Evolutionary conservation across 1,284 basidiomycete species (phyloP).

Genomic region (Ustilago tritici): DNA sequence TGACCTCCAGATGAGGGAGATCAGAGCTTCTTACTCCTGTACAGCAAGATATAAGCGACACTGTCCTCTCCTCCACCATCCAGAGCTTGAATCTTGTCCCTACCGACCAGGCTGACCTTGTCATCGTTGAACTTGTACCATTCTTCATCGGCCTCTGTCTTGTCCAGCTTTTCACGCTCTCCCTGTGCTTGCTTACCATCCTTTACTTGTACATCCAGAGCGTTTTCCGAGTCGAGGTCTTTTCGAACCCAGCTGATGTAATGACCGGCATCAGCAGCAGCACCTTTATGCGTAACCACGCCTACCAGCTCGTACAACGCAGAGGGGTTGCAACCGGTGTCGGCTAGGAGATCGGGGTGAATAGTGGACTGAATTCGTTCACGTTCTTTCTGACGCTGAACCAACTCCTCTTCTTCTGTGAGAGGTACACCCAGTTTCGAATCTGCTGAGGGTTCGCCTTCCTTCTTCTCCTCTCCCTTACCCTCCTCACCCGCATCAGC

Average conservation of each 20-base stretch:
- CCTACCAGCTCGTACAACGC: conserved; percentile 88
- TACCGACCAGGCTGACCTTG: conserved; percentile 55
- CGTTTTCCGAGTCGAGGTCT: conserved; percentile 36
- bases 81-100: conserved; percentile 63
- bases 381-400: conserved; percentile 65
- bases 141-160: conserved; percentile 52
- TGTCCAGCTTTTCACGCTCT: conserved; percentile 23
- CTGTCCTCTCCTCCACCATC: conserved; percentile 68
- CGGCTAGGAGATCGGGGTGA: conserved; percentile 76
- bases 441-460: not conserved
- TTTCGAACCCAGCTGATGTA: conserved; percentile 84
- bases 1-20: not conserved
- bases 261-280: conserved; percentile 91
- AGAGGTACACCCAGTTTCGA: conserved; percentile 68
- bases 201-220: not conserved
- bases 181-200: not conserved
- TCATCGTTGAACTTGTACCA: conserved; percentile 70
- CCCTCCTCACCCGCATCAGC: not conserved
- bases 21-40: conserved; percentile 52
- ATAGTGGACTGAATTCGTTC: conserved; percentile 72
- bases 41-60: conserved; percentile 66
- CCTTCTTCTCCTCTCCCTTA: not conserved
- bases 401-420: conserved; percentile 77
- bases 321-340: conserved; percentile 79
- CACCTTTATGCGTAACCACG: conserved; percentile 97